Evolutionary conservation across 345 rosid genomes (phyloP).

Genomic region (Syzygium oleosum): DNA sequence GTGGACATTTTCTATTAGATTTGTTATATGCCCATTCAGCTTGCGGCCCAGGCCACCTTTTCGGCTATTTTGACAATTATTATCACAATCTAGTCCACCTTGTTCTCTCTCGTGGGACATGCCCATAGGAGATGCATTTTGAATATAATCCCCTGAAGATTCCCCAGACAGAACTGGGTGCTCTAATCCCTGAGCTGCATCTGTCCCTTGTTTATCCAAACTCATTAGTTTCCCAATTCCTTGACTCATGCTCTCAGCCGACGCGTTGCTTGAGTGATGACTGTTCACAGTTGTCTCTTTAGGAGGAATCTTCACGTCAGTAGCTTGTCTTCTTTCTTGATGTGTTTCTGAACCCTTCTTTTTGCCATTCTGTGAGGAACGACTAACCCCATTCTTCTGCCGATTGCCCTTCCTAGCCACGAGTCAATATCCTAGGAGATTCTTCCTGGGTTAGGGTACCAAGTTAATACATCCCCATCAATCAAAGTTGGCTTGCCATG

Average conservation of each 20-base stretch:
- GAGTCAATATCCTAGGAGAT: not conserved
- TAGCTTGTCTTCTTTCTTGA: conserved; percentile 25
- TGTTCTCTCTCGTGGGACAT: conserved; percentile 17
- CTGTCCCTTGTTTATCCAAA: conserved; percentile 30
- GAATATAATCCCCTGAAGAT: conserved; percentile 18
- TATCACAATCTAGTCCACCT: conserved; percentile 18
- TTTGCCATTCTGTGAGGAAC: conserved; percentile 33
- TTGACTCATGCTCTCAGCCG: conserved; percentile 5
- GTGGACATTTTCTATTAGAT: conserved; percentile 30
- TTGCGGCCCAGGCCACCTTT: conserved; percentile 21
- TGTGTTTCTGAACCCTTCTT: conserved; percentile 40
- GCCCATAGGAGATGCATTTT: conserved; percentile 19
- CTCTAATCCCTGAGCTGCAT: conserved; percentile 10
- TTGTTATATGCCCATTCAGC: conserved; percentile 34
- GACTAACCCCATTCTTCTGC: conserved; percentile 66
- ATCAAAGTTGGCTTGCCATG: not conserved
- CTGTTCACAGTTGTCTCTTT: conserved; percentile 38
- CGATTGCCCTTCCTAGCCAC: conserved; percentile 90
- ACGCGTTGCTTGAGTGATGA: conserved; percentile 23
- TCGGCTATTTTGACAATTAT: conserved; percentile 23
- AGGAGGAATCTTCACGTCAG: conserved; percentile 28
- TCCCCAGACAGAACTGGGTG: conserved; percentile 6
- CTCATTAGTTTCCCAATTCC: conserved; percentile 13
- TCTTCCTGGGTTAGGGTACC: not conserved
- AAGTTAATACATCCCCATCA: not conserved